Evolutionary conservation across 2,329 filamentous ascomycete species (phyloP), one percentile per base, ranked within the genome.

Genomic region (Cadophora malorum): DNA sequence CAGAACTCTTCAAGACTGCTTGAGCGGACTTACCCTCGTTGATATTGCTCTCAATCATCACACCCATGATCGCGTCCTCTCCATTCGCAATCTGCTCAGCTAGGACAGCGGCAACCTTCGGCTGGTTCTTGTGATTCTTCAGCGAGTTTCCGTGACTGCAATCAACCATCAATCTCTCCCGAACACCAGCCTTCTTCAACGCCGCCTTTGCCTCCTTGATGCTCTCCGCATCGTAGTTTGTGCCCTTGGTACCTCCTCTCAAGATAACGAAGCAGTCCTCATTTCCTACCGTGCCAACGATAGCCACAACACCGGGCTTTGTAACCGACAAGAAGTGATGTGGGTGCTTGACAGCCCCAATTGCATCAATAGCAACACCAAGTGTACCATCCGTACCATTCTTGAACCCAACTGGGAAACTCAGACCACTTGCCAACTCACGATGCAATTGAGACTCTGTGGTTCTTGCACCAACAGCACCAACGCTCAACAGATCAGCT

Each of bases 31-130:
- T 79, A 91, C 92, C 94, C 83, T 97, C 95, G 76, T 95, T 91
- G 82, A 98, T 96, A 80, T 98, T 92, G 80, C 92, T 96, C 84
- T 99, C 96, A 76, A 99, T 97, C 96, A 99, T 99, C 69, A 98
- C 93, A 76, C 96, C 96, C 88, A 97, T 95, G 77, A 99, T 96
- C 60, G 85, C 91, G 25, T 74, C 68, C 83, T 98, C 95, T 45
- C 96, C 96, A 67, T 86, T 88, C 65, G 90, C 85, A 69, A 99
- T 92, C 82, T 99, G 96, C 76, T 92, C 89, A 1, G 92, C 94
- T 67, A 99, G 80, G 12, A 85, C 87, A 62, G 88, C 89, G 3
- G 94, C 94, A 23, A 99, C 96, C 85, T 95, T 94, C 73, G 94
- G 94, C 82, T 99, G 96, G 81, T 98, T 99, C 83, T 90, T 94